These are phyloP conservation scores for Teunomyces stri DNA, from an alignment of 805 yeast species.

Conservation along the genomic window DNA sequence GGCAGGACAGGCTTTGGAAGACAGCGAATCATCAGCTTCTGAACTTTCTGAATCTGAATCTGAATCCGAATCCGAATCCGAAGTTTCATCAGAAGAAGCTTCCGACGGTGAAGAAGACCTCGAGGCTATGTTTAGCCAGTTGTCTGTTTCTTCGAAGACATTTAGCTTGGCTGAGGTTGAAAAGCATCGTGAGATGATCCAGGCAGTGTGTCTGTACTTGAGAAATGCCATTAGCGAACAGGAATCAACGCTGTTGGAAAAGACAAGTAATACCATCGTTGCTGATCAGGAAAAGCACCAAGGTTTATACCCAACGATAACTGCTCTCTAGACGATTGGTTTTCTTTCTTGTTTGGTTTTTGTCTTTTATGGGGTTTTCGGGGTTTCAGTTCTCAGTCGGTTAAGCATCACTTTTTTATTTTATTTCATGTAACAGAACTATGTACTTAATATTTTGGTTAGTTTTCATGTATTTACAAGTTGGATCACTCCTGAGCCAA, in stretches of 20 bases:
- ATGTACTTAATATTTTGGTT: neutral
- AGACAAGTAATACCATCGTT: constrained; percentile 2
- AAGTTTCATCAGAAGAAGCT: constrained; percentile 5
- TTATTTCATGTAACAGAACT: constrained; percentile 1
- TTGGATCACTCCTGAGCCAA: constrained; percentile 50
- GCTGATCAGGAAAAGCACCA: constrained; percentile 10
- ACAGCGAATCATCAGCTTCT: constrained; percentile 8
- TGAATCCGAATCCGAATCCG: neutral
- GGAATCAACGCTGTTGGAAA: constrained; percentile 7
- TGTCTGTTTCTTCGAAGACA: constrained; percentile 13
- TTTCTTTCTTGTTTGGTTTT: neutral
- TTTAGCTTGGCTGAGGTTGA: constrained; percentile 26
- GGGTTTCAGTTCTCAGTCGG: neutral
- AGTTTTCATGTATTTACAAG: constrained; percentile 4
- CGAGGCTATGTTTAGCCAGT: constrained; percentile 11
- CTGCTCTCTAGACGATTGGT: constrained; percentile 30
- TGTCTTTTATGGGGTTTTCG: neutral
- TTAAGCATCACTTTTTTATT: constrained; percentile 1
- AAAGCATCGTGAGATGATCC: constrained; percentile 37
- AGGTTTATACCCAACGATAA: constrained; percentile 38
- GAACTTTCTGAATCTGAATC: constrained; percentile 7
- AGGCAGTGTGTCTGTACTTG: constrained; percentile 32
- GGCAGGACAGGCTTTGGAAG: constrained; percentile 22
- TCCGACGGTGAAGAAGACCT: constrained; percentile 12
- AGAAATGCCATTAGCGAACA: constrained; percentile 14